Evolutionary conservation across 2,329 filamentous ascomycete genomes (phyloP).

Genomic region (Fonsecaea erecta): DNA sequence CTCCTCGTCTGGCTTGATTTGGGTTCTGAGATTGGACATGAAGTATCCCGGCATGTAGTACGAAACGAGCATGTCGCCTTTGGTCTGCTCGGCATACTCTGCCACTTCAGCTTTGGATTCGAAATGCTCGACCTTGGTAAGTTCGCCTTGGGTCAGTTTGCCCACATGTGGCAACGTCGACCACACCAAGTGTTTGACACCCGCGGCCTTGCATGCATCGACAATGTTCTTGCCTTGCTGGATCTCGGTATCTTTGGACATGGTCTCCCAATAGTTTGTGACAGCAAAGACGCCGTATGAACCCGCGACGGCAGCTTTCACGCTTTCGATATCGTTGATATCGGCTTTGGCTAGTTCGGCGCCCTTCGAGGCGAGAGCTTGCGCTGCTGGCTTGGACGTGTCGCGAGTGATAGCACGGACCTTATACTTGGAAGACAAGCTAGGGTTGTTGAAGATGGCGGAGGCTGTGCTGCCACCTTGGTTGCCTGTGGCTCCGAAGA

Average conservation of each 20-base stretch:
- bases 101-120: constrained; percentile 50
- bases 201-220: constrained; percentile 45
- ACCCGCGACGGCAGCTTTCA: constrained; percentile 49
- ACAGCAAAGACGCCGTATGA: constrained; percentile 57
- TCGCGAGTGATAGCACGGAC: constrained; percentile 60
- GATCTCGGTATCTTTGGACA: constrained; percentile 45
- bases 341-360: constrained; percentile 47
- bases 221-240: constrained; percentile 47
- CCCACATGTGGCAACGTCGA: constrained; percentile 44
- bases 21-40: constrained; percentile 49
- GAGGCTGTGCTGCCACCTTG: constrained; percentile 58
- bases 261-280: constrained; percentile 52
- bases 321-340: constrained; percentile 45
- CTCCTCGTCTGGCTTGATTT: constrained; percentile 38
- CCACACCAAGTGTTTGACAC: constrained; percentile 49
- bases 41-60: constrained; percentile 52
- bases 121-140: constrained; percentile 46
- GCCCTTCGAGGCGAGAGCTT: constrained; percentile 40
- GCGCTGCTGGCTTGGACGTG: constrained; percentile 40
- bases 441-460: constrained; percentile 51
- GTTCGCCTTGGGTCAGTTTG: constrained; percentile 44
- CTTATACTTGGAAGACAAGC: constrained; percentile 53
- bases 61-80: constrained; percentile 41
- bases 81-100: constrained; percentile 43
- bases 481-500: constrained; percentile 60